Evolutionary conservation across 192 early-diverging fungal species (phyloP).

Genomic region (Martensiomyces pterosporus): DNA sequence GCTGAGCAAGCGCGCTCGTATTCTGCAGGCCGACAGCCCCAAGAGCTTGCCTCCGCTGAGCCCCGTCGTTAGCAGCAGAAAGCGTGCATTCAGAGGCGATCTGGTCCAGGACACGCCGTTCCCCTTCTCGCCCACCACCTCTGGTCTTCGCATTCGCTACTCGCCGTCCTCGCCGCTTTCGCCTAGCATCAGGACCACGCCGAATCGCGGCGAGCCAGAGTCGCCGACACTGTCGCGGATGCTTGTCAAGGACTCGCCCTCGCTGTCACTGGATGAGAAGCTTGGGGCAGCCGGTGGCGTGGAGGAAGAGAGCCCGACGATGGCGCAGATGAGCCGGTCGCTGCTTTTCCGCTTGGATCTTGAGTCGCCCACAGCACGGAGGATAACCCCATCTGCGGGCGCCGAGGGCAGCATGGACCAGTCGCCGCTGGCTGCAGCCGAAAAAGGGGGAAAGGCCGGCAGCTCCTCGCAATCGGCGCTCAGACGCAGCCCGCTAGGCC

Average conservation of each 20-base stretch:
- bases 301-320: conserved; percentile 44
- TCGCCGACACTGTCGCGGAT: conserved; percentile 41
- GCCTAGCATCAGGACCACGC: conserved; percentile 31
- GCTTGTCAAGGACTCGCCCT: conserved; percentile 30
- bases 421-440: conserved; percentile 16
- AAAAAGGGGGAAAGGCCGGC: neutral
- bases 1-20: conserved; percentile 41
- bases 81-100: conserved; percentile 28
- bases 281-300: conserved; percentile 14
- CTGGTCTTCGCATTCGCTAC: conserved; percentile 41
- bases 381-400: neutral
- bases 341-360: conserved; percentile 45
- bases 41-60: conserved; percentile 50
- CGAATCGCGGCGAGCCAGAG: conserved; percentile 40
- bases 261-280: conserved; percentile 33
- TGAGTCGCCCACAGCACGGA: conserved; percentile 36
- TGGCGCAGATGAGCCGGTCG: conserved; percentile 47
- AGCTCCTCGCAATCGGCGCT: conserved; percentile 1
- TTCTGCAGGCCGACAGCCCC: conserved; percentile 42
- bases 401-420: neutral
- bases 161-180: conserved; percentile 47
- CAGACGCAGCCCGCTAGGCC: conserved; percentile 8
- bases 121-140: conserved; percentile 40
- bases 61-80: conserved; percentile 48
- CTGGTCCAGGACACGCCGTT: conserved; percentile 27